Evolutionary conservation across 495 filamentous ascomycete genomes (phyloP).

Genomic region (Geopyxis carbonaria): DNA sequence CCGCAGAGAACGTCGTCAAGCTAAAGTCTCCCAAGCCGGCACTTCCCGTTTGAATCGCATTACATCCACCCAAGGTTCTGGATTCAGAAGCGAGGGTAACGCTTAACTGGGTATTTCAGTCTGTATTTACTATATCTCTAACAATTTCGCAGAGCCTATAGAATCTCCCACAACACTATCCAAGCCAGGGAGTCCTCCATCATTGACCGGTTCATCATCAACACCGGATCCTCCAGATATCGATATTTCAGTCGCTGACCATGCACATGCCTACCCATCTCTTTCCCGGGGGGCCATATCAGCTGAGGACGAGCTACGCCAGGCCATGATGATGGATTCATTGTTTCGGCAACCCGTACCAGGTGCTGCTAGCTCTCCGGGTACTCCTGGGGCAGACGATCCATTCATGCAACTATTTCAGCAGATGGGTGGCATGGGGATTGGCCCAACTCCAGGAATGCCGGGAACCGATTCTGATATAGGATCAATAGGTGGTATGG

Average conservation of each 20-base stretch:
- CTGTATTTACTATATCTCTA: background rate
- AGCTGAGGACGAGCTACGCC: slow-evolving; percentile 26
- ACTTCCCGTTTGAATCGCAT: slow-evolving; percentile 68
- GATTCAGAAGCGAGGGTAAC: slow-evolving; percentile 17
- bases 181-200: slow-evolving; percentile 2
- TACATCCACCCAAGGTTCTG: slow-evolving; percentile 31
- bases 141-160: background rate
- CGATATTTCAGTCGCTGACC: slow-evolving; percentile 37
- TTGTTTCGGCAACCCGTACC: background rate
- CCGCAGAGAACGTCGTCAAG: slow-evolving; percentile 76
- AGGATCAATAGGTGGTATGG: too few species aligned
- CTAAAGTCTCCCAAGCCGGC: slow-evolving; percentile 73
- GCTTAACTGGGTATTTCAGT: background rate
- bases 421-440: slow-evolving; percentile 16
- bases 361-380: background rate
- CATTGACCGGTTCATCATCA: slow-evolving; percentile 7
- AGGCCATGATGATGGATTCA: slow-evolving; percentile 28
- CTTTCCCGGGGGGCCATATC: slow-evolving; percentile 25
- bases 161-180: background rate
- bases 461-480: too few species aligned
- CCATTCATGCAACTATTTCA: slow-evolving; percentile 23
- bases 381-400: slow-evolving; percentile 14
- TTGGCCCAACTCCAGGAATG: slow-evolving; percentile 11
- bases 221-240: slow-evolving; percentile 51
- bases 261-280: slow-evolving; percentile 3